Evolutionary conservation across 2,329 filamentous ascomycete genomes (phyloP), one percentile per base, ranked within the genome.

Genomic region (Penicillium sp.): DNA sequence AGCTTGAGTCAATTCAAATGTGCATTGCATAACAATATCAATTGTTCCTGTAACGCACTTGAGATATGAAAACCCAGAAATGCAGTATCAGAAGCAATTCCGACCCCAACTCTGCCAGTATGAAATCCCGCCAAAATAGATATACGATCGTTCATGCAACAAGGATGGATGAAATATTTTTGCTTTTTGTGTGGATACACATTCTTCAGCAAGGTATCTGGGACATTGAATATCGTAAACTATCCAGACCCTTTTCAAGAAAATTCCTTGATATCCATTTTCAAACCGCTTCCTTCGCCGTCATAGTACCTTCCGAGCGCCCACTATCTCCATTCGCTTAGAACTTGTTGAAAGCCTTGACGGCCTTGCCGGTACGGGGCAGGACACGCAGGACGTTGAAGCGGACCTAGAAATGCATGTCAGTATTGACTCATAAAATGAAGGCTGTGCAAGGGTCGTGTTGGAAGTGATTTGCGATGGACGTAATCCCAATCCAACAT

Each of bases 371-470:
- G 64, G 87, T 95, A 76, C 89, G 83, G 74, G 90, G 90, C 65
- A 96, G 85, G 64, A 98, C 92, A 67, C 92, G 89, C 69, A 98
- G 86, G 69, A 95, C 89, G 79, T 98, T 98, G 86, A 98, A 98
- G 70, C 92, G 92, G 68, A 95, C 85, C 88, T 94, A 55, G 33
- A 44, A 45, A 32, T 32, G 17, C 2, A 39, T 40, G 42, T 59
- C 49, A 60, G 42, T 10, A 27, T 14, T 4, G 15, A 32, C 37
- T 37, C 17, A 2, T 13, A 13, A 16, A n/a, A 27, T 35, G 14
- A 17, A 23, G 11, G 6, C 14, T 20, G 14, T 5, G 12, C 13
- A 18, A 34, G 18, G 11, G 26, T n/a, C n/a, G n/a, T n/a, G n/a
- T n/a, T n/a, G n/a, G n/a, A n/a, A n/a, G n/a, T n/a, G n/a, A n/a